Conservation (phyloP, 2,329 filamentous ascomycete genomes). For the Botryotinia calthae region DNA sequence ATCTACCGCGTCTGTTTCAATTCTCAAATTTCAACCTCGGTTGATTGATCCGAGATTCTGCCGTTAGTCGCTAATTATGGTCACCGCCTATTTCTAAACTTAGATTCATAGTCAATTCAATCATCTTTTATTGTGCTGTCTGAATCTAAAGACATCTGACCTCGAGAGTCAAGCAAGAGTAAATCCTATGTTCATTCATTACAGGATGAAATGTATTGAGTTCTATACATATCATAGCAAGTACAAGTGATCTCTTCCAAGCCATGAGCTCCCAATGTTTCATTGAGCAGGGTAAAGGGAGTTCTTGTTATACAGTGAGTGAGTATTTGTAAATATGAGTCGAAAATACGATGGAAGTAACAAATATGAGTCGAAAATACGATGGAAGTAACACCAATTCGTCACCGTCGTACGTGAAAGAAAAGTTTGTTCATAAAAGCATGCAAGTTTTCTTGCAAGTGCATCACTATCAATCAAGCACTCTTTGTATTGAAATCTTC, state of each 20-base stretch:
- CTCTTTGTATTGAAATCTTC: not conserved
- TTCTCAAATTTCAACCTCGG: not conserved
- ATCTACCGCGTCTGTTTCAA: not conserved
- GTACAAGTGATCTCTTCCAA: not conserved
- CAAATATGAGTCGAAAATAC: not conserved
- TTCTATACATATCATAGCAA: too few relatives aligned
- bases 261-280: not conserved
- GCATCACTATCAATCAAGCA: not conserved
- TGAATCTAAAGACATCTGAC: not conserved
- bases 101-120: not conserved
- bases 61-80: not conserved
- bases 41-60: not conserved
- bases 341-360: not conserved
- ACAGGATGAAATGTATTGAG: not conserved
- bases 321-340: constrained; percentile 1
- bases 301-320: not conserved
- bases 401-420: not conserved
- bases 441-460: not conserved
- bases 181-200: not conserved
- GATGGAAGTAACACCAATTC: not conserved
- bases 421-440: not conserved
- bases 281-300: not conserved
- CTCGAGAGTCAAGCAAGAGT: not conserved
- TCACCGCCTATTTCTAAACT: not conserved
- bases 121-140: not conserved